Percentiles rank a stretch among this genome's conserved stretches.
Evolutionary conservation across 768 basidiomycete genomes (phyloP).

Genomic region (Serendipita sp.): DNA sequence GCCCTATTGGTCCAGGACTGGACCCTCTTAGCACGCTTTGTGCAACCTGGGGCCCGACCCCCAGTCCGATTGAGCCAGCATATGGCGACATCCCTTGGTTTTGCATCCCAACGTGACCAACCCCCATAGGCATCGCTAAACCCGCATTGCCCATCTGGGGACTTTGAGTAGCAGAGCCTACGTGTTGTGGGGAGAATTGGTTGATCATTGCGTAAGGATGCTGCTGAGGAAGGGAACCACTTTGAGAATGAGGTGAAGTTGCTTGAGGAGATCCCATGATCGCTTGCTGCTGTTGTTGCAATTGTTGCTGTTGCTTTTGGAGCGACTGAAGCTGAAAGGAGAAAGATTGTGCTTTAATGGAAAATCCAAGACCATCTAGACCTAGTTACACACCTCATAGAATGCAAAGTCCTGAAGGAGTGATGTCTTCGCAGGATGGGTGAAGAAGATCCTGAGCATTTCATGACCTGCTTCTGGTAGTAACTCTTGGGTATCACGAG

Average conservation of each 20-base stretch:
- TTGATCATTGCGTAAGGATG: slow-evolving; percentile 1
- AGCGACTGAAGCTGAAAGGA: slow-evolving; percentile 55
- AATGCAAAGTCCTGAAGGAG: slow-evolving; percentile 86
- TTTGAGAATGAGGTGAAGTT: neutral
- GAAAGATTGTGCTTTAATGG: slow-evolving; percentile 1
- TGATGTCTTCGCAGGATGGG: slow-evolving; percentile 83
- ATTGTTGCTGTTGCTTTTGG: slow-evolving; percentile 43
- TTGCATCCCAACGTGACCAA: neutral
- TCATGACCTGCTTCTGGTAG: slow-evolving; percentile 92
- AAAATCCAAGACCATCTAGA: neutral
- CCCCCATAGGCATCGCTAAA: neutral
- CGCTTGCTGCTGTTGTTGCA: slow-evolving; percentile 23
- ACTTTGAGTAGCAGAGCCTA: neutral
- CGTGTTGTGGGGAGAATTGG: neutral
- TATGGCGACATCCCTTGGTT: neutral
- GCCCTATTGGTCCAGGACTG: neutral
- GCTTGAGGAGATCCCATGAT: slow-evolving; percentile 14
- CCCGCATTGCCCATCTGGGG: neutral
- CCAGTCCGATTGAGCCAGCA: neutral
- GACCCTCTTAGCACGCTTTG: neutral
- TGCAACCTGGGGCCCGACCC: neutral
- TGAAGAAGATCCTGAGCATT: slow-evolving; percentile 89
- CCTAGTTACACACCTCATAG: slow-evolving; percentile 47
- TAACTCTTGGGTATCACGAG: slow-evolving; percentile 92
- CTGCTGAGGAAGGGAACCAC: neutral